Conservation (phyloP, 192 early-diverging fungal genomes). For the Coemansia sp. region DNA sequence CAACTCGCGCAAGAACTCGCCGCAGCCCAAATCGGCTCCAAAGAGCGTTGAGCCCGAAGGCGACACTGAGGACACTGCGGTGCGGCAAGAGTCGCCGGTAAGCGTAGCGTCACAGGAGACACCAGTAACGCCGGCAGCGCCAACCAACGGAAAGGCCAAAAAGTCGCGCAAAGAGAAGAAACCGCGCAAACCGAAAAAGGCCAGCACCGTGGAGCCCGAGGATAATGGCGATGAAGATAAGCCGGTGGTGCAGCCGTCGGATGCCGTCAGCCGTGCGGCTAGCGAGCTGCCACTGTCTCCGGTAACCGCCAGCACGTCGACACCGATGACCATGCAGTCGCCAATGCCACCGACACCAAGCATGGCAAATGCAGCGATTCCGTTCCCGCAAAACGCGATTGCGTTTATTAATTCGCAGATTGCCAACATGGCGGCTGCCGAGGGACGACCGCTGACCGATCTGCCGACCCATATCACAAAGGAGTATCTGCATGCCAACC, state of each 20-base stretch:
- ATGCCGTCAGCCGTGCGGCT: neutral
- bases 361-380: neutral
- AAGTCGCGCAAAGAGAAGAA: conserved; percentile 35
- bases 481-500: conserved; percentile 45
- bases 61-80: neutral
- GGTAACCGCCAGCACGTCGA: conserved; percentile 1
- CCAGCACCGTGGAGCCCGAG: conserved; percentile 10
- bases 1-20: conserved; percentile 51
- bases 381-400: conserved; percentile 11
- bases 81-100: conserved; percentile 6
- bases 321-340: conserved; percentile 10
- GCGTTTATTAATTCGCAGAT: conserved; percentile 22
- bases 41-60: conserved; percentile 4
- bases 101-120: conserved; percentile 11
- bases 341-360: conserved; percentile 1
- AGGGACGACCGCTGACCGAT: conserved; percentile 13
- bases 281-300: conserved; percentile 17
- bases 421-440: conserved; percentile 12
- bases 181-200: conserved; percentile 15
- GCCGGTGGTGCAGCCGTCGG: conserved; percentile 16
- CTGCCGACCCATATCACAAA: conserved; percentile 35
- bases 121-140: conserved; percentile 2
- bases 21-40: conserved; percentile 39
- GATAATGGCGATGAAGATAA: conserved; percentile 8
- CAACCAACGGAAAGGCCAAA: conserved; percentile 9